Conservation (phyloP, 305 asterid species). For the Ajuga reptans region DNA sequence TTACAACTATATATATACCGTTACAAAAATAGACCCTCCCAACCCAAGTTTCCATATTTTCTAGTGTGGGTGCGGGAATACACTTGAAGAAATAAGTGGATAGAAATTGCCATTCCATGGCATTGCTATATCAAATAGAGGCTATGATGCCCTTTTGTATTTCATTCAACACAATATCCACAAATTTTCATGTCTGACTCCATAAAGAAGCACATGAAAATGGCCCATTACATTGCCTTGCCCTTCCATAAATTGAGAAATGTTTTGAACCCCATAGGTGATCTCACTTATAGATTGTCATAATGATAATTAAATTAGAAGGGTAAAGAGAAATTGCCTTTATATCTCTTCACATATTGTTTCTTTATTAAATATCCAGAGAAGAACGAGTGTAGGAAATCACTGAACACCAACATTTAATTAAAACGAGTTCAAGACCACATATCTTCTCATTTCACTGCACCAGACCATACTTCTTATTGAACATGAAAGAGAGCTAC, state of each 20-base stretch:
- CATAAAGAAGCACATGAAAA: neutral
- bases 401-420: constrained; percentile 4
- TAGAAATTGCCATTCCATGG: constrained; percentile 12
- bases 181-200: constrained; percentile 9
- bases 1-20: constrained; percentile 1
- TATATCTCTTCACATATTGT: neutral
- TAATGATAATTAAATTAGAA: constrained; percentile 1
- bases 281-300: constrained; percentile 2
- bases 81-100: neutral
- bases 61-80: neutral
- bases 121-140: constrained; percentile 16
- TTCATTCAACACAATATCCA: constrained; percentile 19
- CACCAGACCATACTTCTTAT: neutral
- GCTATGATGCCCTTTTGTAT: neutral
- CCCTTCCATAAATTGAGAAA: constrained; percentile 6
- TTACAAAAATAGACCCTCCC: neutral
- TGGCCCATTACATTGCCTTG: constrained; percentile 7
- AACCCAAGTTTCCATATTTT: constrained; percentile 1
- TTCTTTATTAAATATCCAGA: constrained; percentile 13
- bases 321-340: neutral
- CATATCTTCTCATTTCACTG: constrained; percentile 12
- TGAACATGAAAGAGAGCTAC: neutral
- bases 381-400: constrained; percentile 4
- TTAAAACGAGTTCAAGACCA: constrained; percentile 2
- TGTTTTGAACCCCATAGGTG: neutral